Evolutionary conservation across 306 rosid genomes (phyloP).

Genomic region (Pueraria montana): DNA sequence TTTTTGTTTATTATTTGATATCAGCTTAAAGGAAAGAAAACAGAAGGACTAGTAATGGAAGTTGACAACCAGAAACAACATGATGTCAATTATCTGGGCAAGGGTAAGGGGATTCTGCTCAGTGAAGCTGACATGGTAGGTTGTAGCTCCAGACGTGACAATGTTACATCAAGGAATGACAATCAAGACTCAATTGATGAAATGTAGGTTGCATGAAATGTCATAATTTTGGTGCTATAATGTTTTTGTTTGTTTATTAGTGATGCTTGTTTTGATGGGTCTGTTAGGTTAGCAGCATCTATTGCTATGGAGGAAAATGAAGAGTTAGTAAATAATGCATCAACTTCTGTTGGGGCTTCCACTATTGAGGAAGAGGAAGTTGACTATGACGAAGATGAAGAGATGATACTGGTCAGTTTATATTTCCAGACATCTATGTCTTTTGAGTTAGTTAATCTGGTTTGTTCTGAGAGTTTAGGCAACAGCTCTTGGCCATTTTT

Average conservation of each 20-base stretch:
- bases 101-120: conserved; percentile 56
- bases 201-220: conserved; percentile 53
- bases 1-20: conserved; percentile 37
- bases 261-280: conserved; percentile 36
- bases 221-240: conserved; percentile 19
- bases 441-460: conserved; percentile 22
- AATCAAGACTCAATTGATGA: conserved; percentile 55
- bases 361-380: conserved; percentile 50
- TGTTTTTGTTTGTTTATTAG: conserved; percentile 34
- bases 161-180: conserved; percentile 33
- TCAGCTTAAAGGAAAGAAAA: conserved; percentile 64
- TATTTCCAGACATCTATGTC: conserved; percentile 17
- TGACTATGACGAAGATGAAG: conserved; percentile 60
- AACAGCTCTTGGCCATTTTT: conserved; percentile 31
- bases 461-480: conserved; percentile 20
- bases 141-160: conserved; percentile 49
- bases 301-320: conserved; percentile 55
- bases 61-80: conserved; percentile 44
- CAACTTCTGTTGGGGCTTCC: conserved; percentile 50
- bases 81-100: conserved; percentile 41
- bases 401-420: conserved; percentile 62
- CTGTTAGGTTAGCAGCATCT: conserved; percentile 60
- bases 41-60: conserved; percentile 44
- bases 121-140: conserved; percentile 45
- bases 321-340: conserved; percentile 46